Conservation (phyloP, 1,284 basidiomycete species). For the Trichosporon ovoides region DNA sequence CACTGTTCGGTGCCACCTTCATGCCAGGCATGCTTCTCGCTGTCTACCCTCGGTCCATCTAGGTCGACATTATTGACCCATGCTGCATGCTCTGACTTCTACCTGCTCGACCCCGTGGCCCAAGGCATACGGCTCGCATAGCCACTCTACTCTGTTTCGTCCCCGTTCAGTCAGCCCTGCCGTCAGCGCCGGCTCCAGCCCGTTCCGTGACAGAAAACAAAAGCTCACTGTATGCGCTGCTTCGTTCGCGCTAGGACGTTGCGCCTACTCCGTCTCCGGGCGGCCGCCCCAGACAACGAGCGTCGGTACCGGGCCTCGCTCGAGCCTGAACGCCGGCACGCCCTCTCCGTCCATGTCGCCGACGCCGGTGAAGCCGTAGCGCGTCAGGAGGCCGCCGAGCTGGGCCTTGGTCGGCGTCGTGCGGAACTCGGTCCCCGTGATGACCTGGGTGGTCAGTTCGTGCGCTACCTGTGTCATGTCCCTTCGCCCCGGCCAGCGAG, state of each 20-base stretch:
- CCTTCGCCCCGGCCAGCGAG: neutral
- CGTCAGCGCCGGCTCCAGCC: too few relatives aligned
- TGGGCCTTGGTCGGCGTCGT: constrained; percentile 10
- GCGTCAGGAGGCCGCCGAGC: constrained; percentile 1
- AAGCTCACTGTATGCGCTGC: too few relatives aligned
- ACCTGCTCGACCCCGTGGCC: too few relatives aligned
- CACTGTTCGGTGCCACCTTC: neutral
- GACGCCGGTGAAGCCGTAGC: constrained; percentile 25
- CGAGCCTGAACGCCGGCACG: constrained; percentile 24
- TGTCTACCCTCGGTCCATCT: too few relatives aligned
- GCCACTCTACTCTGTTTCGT: too few relatives aligned
- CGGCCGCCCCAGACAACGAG: constrained; percentile 14
- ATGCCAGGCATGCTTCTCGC: too few relatives aligned
- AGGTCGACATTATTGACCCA: too few relatives aligned
- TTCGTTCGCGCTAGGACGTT: too few relatives aligned
- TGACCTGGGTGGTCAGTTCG: neutral
- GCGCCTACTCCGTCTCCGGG: constrained; percentile 7
- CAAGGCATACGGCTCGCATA: too few relatives aligned
- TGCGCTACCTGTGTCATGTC: neutral
- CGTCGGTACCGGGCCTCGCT: constrained; percentile 1
- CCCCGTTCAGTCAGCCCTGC: too few relatives aligned
- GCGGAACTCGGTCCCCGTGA: constrained; percentile 15
- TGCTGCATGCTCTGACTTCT: too few relatives aligned
- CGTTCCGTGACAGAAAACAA: too few relatives aligned
- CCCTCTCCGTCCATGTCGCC: constrained; percentile 24